Percentiles rank a stretch among this genome's conserved stretches.
Conservation (phyloP, 805 yeast species). For the Zygosaccharomyces siamensis region DNA sequence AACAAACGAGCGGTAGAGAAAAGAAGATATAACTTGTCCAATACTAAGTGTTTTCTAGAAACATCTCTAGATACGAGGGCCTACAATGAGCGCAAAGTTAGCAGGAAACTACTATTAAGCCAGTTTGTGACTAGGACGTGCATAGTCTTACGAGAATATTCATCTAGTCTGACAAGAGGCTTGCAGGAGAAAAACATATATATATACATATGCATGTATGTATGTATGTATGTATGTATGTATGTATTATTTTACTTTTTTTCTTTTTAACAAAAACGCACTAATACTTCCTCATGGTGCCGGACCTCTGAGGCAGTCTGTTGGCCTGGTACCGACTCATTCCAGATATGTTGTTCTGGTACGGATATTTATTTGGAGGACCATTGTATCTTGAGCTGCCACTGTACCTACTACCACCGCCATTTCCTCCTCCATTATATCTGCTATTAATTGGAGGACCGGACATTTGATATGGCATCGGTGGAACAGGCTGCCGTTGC, state of each 20-base stretch:
- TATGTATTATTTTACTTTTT: background rate
- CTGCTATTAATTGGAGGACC: background rate
- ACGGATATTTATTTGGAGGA: background rate
- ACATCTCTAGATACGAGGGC: too few species aligned
- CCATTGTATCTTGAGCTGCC: constrained; percentile 2
- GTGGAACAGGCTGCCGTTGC: background rate
- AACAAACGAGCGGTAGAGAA: too few species aligned
- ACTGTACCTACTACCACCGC: constrained; percentile 11
- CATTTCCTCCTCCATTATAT: constrained; percentile 6
- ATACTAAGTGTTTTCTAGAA: too few species aligned
- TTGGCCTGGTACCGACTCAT: constrained; percentile 3
- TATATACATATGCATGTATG: background rate
- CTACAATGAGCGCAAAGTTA: too few species aligned
- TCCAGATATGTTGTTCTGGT: background rate
- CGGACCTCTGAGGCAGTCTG: constrained; percentile 5
- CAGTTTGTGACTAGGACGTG: too few species aligned
- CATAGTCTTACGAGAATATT: too few species aligned
- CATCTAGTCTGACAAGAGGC: too few species aligned
- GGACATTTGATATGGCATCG: background rate
- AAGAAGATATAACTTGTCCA: too few species aligned
- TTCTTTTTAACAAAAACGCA: background rate
- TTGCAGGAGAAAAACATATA: too few species aligned
- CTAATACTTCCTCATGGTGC: constrained; percentile 2
- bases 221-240: background rate
- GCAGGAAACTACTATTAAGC: too few species aligned